Percentiles rank a stretch among this genome's conserved stretches.
phyloP scores from a whole-genome alignment of 78 protist genomes.

The Bigelowiella natans region DNA sequence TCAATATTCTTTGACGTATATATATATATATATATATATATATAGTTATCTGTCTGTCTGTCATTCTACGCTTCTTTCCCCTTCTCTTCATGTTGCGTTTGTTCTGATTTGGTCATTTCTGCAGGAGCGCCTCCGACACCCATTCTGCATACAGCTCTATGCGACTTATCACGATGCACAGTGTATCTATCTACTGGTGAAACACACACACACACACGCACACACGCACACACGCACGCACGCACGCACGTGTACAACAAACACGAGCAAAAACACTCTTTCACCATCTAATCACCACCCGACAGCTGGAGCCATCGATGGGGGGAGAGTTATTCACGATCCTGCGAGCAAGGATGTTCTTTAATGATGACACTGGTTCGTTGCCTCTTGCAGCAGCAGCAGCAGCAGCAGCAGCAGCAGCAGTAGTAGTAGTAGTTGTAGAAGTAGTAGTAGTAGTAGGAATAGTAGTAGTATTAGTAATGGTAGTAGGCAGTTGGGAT shows the following conservation, averaged over 20 bases:
- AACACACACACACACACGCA: neutral
- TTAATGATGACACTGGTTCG: conserved; percentile 12
- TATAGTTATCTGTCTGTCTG: neutral
- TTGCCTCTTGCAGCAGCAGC: too few species aligned
- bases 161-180: neutral
- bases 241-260: neutral
- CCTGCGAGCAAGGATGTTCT: neutral
- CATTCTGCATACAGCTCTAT: neutral
- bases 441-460: neutral
- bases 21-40: neutral
- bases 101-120: neutral
- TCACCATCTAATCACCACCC: neutral
- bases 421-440: neutral
- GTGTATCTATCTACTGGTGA: neutral
- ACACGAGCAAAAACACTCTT: neutral
- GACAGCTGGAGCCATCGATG: neutral
- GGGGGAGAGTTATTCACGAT: conserved; percentile 9
- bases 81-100: too few species aligned
- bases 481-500: too few species aligned
- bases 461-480: neutral
- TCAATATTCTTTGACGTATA: neutral
- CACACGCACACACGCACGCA: neutral
- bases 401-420: too few species aligned
- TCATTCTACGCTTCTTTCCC: neutral
- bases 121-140: neutral